Conservation (phyloP, 202 grass and related monocot genomes). For the Schoenoplectus triqueter region DNA sequence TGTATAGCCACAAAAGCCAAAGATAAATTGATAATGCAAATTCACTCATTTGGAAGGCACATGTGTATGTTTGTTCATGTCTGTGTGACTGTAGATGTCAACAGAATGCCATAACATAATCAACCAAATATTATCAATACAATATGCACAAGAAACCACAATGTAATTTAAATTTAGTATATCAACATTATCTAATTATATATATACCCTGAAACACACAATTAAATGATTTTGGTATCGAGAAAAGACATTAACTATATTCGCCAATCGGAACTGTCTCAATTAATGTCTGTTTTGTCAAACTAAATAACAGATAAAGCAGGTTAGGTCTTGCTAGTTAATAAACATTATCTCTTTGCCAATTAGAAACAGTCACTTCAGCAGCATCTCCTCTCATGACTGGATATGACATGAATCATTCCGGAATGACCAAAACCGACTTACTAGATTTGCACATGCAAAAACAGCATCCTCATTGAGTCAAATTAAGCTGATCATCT, state of each 20-base stretch:
- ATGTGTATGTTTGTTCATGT: background rate
- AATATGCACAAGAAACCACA: background rate
- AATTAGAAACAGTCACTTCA: background rate
- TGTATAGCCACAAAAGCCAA: background rate
- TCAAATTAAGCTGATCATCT: background rate
- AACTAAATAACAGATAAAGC: constrained; percentile 9
- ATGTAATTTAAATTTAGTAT: background rate
- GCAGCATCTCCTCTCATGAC: background rate
- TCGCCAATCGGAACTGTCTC: background rate
- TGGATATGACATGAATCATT: background rate
- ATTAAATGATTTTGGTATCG: background rate
- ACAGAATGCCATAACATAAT: background rate
- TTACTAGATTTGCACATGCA: constrained; percentile 14
- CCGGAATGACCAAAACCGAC: background rate
- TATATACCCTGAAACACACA: background rate
- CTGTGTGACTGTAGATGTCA: background rate
- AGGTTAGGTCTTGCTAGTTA: background rate
- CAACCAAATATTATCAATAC: constrained; percentile 21
- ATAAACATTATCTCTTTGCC: background rate
- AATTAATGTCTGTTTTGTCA: background rate
- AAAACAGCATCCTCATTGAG: background rate
- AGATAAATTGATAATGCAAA: background rate
- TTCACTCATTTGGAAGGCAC: background rate
- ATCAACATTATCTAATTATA: background rate
- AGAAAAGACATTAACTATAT: background rate